Evolutionary conservation across 495 filamentous ascomycete genomes (phyloP), one percentile per base, ranked within the genome.

Genomic region (Hypoxylon fragiforme): DNA sequence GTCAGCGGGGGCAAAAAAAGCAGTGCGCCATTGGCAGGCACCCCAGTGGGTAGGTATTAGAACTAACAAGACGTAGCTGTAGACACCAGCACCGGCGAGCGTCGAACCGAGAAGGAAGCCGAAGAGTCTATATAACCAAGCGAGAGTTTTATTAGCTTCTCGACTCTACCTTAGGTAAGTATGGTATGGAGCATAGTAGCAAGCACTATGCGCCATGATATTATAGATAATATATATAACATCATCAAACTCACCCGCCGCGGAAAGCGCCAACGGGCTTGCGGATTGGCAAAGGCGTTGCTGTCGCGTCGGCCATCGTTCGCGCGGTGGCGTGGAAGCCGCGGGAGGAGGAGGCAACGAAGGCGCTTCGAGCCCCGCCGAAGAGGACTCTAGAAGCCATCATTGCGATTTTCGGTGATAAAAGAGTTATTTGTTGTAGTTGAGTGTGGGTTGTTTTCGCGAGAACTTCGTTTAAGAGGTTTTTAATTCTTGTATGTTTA

Each of bases 231-330:
- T 28, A 22, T 20, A 36, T 39, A 34, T 21, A n/a, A n/a, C n/a
- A n/a, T 18, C 6, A 19, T 18, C 50, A 31, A 45, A 82, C 85
- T 75, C 72, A 96, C 91, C 91, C 92, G 79, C 91, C 92, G 59
- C 92, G 83, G 73, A 97, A 92, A 43, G 91, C 91, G 39, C 92
- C 92, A 37, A 96, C 82, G 7, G 92, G 92, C 70, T 88, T 95
- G 61, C 84, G 81, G 40, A 79, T 79, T 6, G 89, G 88, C 54
- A 90, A 65, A 15, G 85, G 71, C 43, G 67, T 44, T n/a, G n/a
- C n/a, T 7, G 68, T 46, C 32, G 62, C 65, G 35, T 71, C 73
- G 48, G 68, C 65, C 38, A 77, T 64, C 46, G 66, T 64, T 44
- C 74, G 69, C 9, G 76, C 55, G 24, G 79, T 78, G 28, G 76